Conservation (phyloP, 768 basidiomycete species). For the Rhodotorula sphaerocarpa region DNA sequence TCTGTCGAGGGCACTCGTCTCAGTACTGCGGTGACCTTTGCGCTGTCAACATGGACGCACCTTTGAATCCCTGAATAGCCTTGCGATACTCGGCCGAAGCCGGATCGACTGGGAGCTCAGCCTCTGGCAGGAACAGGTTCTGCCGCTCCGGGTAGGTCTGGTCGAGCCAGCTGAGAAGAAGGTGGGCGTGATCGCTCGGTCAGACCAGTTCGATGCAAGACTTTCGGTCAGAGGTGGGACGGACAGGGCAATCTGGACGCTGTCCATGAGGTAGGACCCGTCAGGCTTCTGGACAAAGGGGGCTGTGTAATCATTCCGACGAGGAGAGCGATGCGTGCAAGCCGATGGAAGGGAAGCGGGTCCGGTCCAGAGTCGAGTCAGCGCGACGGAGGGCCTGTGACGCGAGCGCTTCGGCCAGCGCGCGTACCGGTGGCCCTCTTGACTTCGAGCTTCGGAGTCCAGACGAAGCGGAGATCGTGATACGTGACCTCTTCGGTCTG, state of each 20-base stretch:
- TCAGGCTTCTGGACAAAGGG: conserved; percentile 15
- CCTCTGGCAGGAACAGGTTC: conserved; percentile 22
- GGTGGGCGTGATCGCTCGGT: no score
- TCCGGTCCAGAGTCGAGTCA: no score
- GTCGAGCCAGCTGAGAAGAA: conserved; percentile 11
- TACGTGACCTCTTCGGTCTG: conserved; percentile 13
- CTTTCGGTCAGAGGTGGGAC: no score
- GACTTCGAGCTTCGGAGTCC: conserved; percentile 2
- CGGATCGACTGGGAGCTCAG: not conserved
- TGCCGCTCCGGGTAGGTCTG: conserved; percentile 9
- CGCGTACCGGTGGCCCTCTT: conserved; percentile 5
- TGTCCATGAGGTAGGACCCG: conserved; percentile 18
- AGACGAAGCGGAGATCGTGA: conserved; percentile 15
- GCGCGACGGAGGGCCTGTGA: no score
- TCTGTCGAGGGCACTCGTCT: no score
- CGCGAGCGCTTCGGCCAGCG: no score
- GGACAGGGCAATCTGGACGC: conserved; percentile 7
- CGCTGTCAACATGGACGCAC: no score
- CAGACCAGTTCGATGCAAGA: no score
- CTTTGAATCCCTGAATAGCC: not conserved
- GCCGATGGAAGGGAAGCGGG: not conserved
- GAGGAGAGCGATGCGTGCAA: rapidly evolving
- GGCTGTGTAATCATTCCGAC: not conserved
- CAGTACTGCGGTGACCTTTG: no score
- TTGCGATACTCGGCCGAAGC: not conserved